phyloP scores from a whole-genome alignment of 2,329 filamentous ascomycete species.

The Chalaropsis ovoidea region DNA sequence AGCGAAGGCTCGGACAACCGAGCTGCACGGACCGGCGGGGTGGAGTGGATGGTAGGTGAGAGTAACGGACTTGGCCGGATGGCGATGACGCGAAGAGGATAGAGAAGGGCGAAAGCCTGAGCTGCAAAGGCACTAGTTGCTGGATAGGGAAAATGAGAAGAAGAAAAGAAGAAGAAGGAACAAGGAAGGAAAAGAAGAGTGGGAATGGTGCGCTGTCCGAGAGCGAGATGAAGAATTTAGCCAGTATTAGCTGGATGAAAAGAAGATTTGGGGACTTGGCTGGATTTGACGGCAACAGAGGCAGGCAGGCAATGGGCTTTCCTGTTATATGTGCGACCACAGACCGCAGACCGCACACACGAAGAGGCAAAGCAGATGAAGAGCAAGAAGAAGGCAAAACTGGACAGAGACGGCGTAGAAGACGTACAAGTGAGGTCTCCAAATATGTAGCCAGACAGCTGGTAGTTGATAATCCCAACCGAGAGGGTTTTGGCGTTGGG shows the following conservation, averaged over 20 bases:
- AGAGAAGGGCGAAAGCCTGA: not conserved
- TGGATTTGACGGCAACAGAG: not conserved
- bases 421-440: not conserved
- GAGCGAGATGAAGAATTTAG: conserved; percentile 1
- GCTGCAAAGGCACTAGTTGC: not conserved
- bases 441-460: not conserved
- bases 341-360: not conserved
- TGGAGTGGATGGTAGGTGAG: conserved; percentile 1
- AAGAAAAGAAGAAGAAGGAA: conserved; percentile 4
- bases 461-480: not conserved
- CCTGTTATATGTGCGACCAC: not conserved
- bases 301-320: not conserved
- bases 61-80: conserved; percentile 13
- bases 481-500: conserved; percentile 1
- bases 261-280: not conserved
- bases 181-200: not conserved
- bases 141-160: conserved; percentile 6
- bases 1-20: conserved; percentile 8
- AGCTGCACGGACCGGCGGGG: conserved; percentile 13
- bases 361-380: not conserved
- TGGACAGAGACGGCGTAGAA: not conserved
- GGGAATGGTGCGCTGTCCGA: not conserved
- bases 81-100: not conserved
- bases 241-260: not conserved
- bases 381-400: not conserved